Conservation (phyloP, 2,329 filamentous ascomycete species). For the Incumbomyces lentus region DNA sequence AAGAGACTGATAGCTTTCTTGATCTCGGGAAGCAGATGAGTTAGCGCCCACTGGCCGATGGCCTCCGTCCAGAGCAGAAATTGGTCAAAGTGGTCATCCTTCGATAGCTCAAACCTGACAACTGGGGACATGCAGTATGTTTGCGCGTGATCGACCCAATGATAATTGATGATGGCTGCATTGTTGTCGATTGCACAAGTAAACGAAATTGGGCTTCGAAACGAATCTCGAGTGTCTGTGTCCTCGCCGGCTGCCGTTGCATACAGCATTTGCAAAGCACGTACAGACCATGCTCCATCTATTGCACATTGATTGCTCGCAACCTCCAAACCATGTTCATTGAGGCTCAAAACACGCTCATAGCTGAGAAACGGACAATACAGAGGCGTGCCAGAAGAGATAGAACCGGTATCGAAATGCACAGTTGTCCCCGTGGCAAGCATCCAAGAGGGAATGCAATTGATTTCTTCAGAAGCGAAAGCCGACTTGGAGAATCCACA, state of each 20-base stretch:
- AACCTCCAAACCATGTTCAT: conserved; percentile 14
- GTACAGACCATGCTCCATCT: conserved; percentile 19
- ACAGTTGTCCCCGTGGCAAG: conserved; percentile 17
- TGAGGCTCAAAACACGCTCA: conserved; percentile 13
- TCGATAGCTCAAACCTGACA: conserved; percentile 19
- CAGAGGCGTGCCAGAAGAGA: conserved; percentile 16
- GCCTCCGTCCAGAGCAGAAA: conserved; percentile 18
- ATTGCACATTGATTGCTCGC: conserved; percentile 21
- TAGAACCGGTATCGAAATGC: conserved; percentile 18
- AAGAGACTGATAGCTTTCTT: conserved; percentile 16
- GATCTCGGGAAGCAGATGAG: conserved; percentile 15
- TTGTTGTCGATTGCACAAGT: conserved; percentile 19
- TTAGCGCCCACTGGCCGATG: conserved; percentile 17
- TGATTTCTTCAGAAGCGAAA: conserved; percentile 12
- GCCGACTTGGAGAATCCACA: conserved; percentile 18
- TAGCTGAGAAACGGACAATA: conserved; percentile 19
- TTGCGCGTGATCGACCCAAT: conserved; percentile 20
- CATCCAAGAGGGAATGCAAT: conserved; percentile 13
- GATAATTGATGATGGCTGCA: conserved; percentile 19
- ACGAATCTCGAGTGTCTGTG: neutral
- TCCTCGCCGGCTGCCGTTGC: conserved; percentile 9
- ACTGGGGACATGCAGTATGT: conserved; percentile 20
- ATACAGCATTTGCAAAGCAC: conserved; percentile 18
- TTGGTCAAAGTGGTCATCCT: conserved; percentile 17
- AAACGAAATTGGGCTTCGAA: conserved; percentile 14